These are phyloP conservation scores for Xerocomus brunneocitrinus DNA, from an alignment of 768 basidiomycete species.

Conservation along the genomic window DNA sequence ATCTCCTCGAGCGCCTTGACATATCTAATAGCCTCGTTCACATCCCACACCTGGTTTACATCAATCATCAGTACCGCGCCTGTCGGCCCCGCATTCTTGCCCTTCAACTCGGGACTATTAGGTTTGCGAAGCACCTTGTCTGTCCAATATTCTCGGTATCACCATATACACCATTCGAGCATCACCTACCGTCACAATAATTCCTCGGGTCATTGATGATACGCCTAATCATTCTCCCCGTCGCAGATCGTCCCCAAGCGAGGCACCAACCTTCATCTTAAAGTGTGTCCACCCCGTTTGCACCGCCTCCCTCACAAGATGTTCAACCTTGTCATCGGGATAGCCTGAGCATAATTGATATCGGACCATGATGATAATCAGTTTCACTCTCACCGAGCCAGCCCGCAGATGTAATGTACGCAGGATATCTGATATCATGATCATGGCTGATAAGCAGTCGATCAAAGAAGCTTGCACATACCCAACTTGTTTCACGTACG, in stretches of 20 bases:
- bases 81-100: slow-evolving; percentile 90
- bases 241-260: slow-evolving; percentile 73
- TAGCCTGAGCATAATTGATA: slow-evolving; percentile 47
- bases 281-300: slow-evolving; percentile 90
- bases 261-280: slow-evolving; percentile 95
- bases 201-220: slow-evolving; percentile 89
- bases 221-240: slow-evolving; percentile 79
- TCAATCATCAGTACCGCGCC: slow-evolving; percentile 94
- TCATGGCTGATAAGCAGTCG: slow-evolving; percentile 3
- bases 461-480: slow-evolving; percentile 24
- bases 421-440: slow-evolving; percentile 64
- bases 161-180: background rate
- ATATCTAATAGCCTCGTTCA: slow-evolving; percentile 83
- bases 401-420: slow-evolving; percentile 87
- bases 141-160: slow-evolving; percentile 7
- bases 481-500: slow-evolving; percentile 63
- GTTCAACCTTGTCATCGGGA: slow-evolving; percentile 81
- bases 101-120: slow-evolving; percentile 53
- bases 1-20: slow-evolving; percentile 70
- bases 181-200: slow-evolving; percentile 46
- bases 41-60: slow-evolving; percentile 94
- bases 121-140: slow-evolving; percentile 45
- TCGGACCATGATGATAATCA: background rate
- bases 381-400: slow-evolving; percentile 59
- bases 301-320: slow-evolving; percentile 82